Evolutionary conservation across 2,329 filamentous ascomycete species (phyloP).

Genomic region (Trichoderma aggressivum): DNA sequence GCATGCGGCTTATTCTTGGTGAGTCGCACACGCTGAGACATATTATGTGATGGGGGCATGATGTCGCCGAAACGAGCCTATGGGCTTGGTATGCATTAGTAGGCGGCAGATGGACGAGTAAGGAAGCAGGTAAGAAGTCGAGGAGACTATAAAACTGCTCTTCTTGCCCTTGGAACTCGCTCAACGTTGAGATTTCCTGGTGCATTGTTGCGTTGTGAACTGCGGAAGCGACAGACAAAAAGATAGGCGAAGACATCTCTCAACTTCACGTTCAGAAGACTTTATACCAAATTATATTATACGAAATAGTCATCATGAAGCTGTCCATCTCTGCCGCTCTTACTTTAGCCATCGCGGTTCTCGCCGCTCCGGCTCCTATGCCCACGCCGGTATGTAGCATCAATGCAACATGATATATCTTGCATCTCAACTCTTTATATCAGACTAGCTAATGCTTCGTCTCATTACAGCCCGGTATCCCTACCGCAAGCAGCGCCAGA

Average conservation of each 20-base stretch:
- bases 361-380: slow-evolving; percentile 29
- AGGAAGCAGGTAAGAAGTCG: background rate
- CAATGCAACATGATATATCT: background rate
- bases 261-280: background rate
- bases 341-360: slow-evolving; percentile 25
- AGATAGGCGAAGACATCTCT: background rate
- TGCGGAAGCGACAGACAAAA: background rate
- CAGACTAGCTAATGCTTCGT: background rate
- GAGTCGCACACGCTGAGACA: slow-evolving; percentile 10
- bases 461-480: slow-evolving; percentile 54
- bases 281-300: background rate
- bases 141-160: background rate
- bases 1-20: slow-evolving; percentile 6
- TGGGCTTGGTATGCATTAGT: background rate
- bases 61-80: background rate
- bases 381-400: slow-evolving; percentile 27
- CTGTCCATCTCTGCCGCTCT: slow-evolving; percentile 28
- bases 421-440: background rate
- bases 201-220: background rate
- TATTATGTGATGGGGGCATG: slow-evolving; percentile 3
- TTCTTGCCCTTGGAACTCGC: background rate
- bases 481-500: slow-evolving; percentile 54
- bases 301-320: slow-evolving; percentile 29
- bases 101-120: background rate
- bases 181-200: background rate